phyloP scores from a whole-genome alignment of 345 rosid genomes.

The Arabidopsis suecica region DNA sequence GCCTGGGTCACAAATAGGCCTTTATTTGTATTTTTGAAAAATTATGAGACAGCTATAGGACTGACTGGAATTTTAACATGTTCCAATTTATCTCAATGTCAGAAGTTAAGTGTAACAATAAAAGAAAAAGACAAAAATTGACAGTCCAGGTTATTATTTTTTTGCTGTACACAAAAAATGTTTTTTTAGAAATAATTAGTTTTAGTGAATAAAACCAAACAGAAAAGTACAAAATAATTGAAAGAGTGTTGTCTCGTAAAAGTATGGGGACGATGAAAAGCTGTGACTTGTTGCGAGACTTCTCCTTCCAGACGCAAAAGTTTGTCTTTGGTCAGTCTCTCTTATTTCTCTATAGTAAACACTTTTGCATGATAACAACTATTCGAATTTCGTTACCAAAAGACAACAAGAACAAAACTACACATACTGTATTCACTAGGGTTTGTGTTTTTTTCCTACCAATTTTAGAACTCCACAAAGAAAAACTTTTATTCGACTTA shows the following conservation, averaged over 20 bases:
- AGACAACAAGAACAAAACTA: constrained; percentile 19
- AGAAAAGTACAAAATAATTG: constrained; percentile 44
- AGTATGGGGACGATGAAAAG: constrained; percentile 39
- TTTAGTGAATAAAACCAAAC: constrained; percentile 27
- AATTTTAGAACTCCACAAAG: neutral
- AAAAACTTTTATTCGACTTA: neutral
- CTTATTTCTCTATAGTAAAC: constrained; percentile 29
- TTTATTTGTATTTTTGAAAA: neutral
- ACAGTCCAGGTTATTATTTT: constrained; percentile 17
- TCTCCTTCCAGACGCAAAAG: constrained; percentile 37
- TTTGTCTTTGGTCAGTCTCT: constrained; percentile 36
- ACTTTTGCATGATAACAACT: constrained; percentile 42
- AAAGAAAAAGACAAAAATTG: constrained; percentile 30
- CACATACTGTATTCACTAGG: too few relatives aligned
- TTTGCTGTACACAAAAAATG: neutral
- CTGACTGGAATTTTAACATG: constrained; percentile 28
- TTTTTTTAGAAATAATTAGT: neutral
- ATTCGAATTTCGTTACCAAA: constrained; percentile 23
- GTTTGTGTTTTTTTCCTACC: neutral
- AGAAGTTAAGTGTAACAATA: constrained; percentile 30
- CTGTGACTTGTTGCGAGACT: constrained; percentile 36
- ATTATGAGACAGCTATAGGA: constrained; percentile 9
- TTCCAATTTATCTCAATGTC: neutral
- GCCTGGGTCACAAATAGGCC: neutral
- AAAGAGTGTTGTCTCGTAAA: constrained; percentile 36